Conservation (phyloP, 768 basidiomycete species). For the Psilocybe subaeruginosa region DNA sequence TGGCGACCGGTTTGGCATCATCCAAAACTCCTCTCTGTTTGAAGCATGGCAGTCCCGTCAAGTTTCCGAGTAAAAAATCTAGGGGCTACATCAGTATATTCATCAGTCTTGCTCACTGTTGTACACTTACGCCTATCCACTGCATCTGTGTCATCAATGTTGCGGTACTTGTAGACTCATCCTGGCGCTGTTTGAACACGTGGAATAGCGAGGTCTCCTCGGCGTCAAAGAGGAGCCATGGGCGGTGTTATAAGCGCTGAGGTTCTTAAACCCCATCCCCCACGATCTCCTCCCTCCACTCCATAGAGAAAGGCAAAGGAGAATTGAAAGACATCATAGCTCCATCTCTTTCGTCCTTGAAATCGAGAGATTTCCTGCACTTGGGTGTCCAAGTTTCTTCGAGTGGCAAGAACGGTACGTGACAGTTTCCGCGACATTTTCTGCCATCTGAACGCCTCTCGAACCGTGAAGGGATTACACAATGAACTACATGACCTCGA, state of each 20-base stretch:
- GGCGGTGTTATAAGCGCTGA: constrained; percentile 12
- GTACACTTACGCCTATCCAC: not conserved
- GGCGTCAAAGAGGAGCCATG: constrained; percentile 15
- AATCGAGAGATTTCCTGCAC: not conserved
- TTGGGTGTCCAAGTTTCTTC: not conserved
- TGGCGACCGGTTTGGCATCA: no score
- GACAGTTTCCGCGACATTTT: not conserved
- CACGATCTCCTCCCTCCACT: not conserved
- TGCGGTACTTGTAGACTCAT: not conserved
- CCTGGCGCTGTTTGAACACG: constrained; percentile 4
- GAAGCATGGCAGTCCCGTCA: not conserved
- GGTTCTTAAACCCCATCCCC: constrained; percentile 4
- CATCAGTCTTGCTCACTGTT: not conserved
- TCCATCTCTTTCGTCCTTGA: not conserved
- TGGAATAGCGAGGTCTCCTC: constrained; percentile 5
- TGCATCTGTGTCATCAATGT: not conserved
- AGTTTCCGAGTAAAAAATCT: not conserved
- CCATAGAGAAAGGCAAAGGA: not conserved
- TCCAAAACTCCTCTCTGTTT: no score
- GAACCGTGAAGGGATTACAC: not conserved
- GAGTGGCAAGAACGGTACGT: not conserved
- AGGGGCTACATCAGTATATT: not conserved
- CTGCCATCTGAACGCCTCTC: not conserved
- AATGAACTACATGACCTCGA: not conserved
- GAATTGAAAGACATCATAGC: not conserved